Base-by-base conservation (phyloP, 495 filamentous ascomycete species). In the Lichenothelia convexa region DNA sequence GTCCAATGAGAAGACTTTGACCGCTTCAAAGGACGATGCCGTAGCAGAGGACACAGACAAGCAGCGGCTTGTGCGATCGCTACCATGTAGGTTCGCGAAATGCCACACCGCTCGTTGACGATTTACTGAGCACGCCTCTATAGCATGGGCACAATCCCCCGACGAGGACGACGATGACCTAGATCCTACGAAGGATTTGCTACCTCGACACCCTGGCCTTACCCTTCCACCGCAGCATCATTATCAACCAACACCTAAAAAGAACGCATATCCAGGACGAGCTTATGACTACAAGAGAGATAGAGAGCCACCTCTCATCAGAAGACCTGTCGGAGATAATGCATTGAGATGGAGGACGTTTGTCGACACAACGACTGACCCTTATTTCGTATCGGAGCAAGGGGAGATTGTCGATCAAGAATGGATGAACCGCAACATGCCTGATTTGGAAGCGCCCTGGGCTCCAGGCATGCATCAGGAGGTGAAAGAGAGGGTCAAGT, bases 341-440 rank as follows among this genome's bases (percentile, higher is more conserved):
- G 64, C 68, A 32, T 75, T 71, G 13, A 67, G 70, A 32, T 80
- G 75, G 75, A 61, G 59, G 32, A 57, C 61, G 13, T 79, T 78
- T 46, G 65, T 63, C 35, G 62, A 61, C 20, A 52, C 61, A 2
- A 67, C 72, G 17, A 57, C 62, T 34, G 71, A 71, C 45, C 39
- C 8, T 11, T 18, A 21, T 3, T 22, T 33, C 4, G 32, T 36
- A 1, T 38, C 40, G 0, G 42, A 44, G n/a, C 42, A 38, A 16
- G 68, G 75, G 43, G 19, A 49, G 30, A 38, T 56, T 11, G 68
- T 75, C 18, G 62, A 63, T 7, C 54, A 64, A 21, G 65, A 73
- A 35, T 78, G 74, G 74, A 38, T 77, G 45, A 56, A 64, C 34
- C 55, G 68, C 30, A 65, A 75, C 41, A 48, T 67, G 35, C 59